Percentiles rank a stretch among this genome's conserved stretches.
phyloP scores from a whole-genome alignment of 257 asterid species.

The Leonotis leonurus region DNA sequence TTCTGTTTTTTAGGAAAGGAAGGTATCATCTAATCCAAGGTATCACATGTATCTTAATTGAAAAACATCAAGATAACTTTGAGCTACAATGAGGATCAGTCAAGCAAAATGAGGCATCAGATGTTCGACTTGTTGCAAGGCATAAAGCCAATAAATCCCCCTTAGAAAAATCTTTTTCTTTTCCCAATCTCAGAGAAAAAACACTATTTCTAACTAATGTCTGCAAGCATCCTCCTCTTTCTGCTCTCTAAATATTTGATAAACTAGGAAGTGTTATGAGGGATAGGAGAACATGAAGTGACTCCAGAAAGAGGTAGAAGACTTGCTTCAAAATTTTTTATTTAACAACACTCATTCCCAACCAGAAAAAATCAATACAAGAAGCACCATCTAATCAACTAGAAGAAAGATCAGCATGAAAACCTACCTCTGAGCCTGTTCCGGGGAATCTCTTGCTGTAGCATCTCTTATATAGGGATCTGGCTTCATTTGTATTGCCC shows the following conservation, averaged over 20 bases:
- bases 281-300: neutral
- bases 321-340: neutral
- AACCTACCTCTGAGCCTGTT: slow-evolving; percentile 88
- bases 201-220: neutral
- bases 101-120: slow-evolving; percentile 11
- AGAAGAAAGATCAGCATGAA: neutral
- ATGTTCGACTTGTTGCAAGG: slow-evolving; percentile 1
- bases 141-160: no score
- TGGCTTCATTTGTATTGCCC: slow-evolving; percentile 78
- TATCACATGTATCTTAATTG: slow-evolving; percentile 14
- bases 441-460: slow-evolving; percentile 77
- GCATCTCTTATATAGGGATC: slow-evolving; percentile 89
- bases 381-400: neutral
- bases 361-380: neutral
- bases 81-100: neutral
- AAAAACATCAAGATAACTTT: slow-evolving; percentile 12
- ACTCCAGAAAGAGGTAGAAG: neutral
- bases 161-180: no score
- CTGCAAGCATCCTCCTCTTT: neutral
- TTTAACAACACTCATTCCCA: neutral
- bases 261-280: neutral
- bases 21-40: slow-evolving; percentile 63
- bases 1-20: slow-evolving; percentile 71
- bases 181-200: neutral
- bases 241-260: neutral